Percentiles rank a stretch among this genome's conserved stretches.
These are phyloP conservation scores for Epicoccum nigrum DNA, from an alignment of 2,329 filamentous ascomycete genomes.

Conservation along the genomic window DNA sequence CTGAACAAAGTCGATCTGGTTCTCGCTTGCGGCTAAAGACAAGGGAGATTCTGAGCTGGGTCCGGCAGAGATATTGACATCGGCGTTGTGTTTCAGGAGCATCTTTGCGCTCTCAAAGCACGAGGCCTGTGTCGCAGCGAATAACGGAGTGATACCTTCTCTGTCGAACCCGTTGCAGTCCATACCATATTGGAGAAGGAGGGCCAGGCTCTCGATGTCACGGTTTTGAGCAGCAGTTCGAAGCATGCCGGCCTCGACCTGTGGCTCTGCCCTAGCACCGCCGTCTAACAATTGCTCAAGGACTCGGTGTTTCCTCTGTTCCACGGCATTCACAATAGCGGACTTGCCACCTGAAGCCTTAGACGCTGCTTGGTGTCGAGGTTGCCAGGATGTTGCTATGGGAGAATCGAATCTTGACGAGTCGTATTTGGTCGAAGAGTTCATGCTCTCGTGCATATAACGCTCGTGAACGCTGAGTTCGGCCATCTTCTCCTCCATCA, in stretches of 20 bases:
- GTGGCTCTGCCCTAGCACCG: constrained; percentile 38
- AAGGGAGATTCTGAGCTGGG: constrained; percentile 63
- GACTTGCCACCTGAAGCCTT: constrained; percentile 43
- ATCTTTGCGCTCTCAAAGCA: constrained; percentile 55
- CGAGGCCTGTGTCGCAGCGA: constrained; percentile 35
- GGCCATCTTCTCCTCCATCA: constrained; percentile 35
- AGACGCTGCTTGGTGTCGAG: constrained; percentile 31
- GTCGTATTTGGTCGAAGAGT: constrained; percentile 21
- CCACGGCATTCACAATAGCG: constrained; percentile 60
- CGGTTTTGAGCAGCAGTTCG: constrained; percentile 39
- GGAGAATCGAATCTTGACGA: constrained; percentile 23
- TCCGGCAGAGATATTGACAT: constrained; percentile 41
- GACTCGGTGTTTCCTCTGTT: constrained; percentile 69
- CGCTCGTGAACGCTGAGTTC: constrained; percentile 32
- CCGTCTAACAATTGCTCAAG: constrained; percentile 43
- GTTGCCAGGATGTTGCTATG: constrained; percentile 23
- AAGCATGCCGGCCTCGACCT: constrained; percentile 41
- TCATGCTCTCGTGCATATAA: constrained; percentile 28
- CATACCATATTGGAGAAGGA: constrained; percentile 39
- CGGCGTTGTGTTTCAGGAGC: constrained; percentile 34
- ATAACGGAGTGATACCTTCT: constrained; percentile 37
- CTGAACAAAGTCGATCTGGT: constrained; percentile 63
- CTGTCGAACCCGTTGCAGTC: constrained; percentile 41
- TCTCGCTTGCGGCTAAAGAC: constrained; percentile 56
- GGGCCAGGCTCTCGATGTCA: constrained; percentile 35